Base-by-base conservation (phyloP, 352 stramenopile genomes). In the Globisporangium recalcitrans region DNA sequence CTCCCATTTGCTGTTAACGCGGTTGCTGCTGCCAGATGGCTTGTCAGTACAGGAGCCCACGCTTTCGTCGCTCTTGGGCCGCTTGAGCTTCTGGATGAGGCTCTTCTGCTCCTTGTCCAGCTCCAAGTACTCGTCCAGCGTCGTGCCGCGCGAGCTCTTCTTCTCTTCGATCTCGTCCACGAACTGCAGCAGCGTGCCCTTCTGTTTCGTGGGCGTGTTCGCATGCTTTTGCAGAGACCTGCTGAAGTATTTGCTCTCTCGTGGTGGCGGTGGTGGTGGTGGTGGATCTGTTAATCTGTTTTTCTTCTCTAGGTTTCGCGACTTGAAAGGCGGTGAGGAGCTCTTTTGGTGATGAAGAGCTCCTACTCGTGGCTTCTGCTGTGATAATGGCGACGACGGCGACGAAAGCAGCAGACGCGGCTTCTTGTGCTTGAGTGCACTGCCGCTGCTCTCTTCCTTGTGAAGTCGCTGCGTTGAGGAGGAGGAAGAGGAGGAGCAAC, bases 121-220 rank as follows among this genome's bases (percentile, higher is more conserved):
- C 13, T 48, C 58, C 22, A 74, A n/a, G 11, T 78, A 79, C 32
- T 72, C 57, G 53, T 82, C 36, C 6, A 82, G 36, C 5, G 58
- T 63, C n/a, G 44, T 55, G 10, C 34, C 46, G 1, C 0, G 62
- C n/a, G 53, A 49, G 11, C 56, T 60, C 38, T 73, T 74, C 46
- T 76, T 62, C 56, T 69, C 40, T n/a, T 78, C 58, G 24, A 71
- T 61, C 52, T 76, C 64, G 36, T 70, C 56, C 14, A 78, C 21
- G 26, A 71, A 80, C 46, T 68, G 68, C 6, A 55, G 46, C 24
- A 78, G 36, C 21, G 19, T 7, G 38, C 31, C 34, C 58, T 57
- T 14, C 4, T n/a, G n/a, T n/a, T n/a, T n/a, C n/a, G n/a, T n/a
- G n/a, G 26, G 21, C 6, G 24, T 38, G 9, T 46, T 55, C 21